Conservation (phyloP, 108 stramenopile species). For the Asterionellopsis glacialis region DNA sequence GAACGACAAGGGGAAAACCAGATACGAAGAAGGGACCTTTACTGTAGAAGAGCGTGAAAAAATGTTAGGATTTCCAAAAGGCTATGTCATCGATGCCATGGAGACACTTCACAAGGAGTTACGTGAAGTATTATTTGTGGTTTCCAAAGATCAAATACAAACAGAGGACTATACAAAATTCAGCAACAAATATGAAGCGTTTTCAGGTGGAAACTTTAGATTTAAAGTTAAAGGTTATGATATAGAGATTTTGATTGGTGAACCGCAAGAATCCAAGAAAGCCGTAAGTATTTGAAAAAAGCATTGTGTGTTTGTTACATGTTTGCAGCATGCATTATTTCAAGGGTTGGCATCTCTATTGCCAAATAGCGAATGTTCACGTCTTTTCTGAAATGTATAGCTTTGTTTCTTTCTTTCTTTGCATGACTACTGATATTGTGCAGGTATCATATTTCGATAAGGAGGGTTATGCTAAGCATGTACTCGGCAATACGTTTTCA, state of each 20-base stretch:
- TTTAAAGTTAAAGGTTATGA: neutral
- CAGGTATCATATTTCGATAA: slow-evolving; percentile 10
- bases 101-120: no score
- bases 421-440: slow-evolving; percentile 10
- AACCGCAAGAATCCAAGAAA: neutral
- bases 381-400: no score
- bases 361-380: no score
- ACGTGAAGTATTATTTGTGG: no score
- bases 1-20: neutral
- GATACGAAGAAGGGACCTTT: slow-evolving; percentile 1
- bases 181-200: no score
- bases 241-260: slow-evolving; percentile 5
- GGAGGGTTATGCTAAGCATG: slow-evolving; percentile 31
- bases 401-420: neutral
- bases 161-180: no score
- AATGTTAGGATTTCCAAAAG: slow-evolving; percentile 31
- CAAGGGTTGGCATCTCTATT: no score
- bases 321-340: no score
- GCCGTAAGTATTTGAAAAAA: no score
- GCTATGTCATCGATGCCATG: slow-evolving; percentile 11
- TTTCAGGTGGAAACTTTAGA: neutral
- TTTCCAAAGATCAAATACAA: no score
- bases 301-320: no score
- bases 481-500: slow-evolving; percentile 32
- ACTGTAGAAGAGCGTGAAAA: slow-evolving; percentile 21